A percentile compares a stretch with the other conserved stretches of the same genome.
phyloP scores from a whole-genome alignment of 1,284 basidiomycete genomes.

The Omphalotus olearius region DNA sequence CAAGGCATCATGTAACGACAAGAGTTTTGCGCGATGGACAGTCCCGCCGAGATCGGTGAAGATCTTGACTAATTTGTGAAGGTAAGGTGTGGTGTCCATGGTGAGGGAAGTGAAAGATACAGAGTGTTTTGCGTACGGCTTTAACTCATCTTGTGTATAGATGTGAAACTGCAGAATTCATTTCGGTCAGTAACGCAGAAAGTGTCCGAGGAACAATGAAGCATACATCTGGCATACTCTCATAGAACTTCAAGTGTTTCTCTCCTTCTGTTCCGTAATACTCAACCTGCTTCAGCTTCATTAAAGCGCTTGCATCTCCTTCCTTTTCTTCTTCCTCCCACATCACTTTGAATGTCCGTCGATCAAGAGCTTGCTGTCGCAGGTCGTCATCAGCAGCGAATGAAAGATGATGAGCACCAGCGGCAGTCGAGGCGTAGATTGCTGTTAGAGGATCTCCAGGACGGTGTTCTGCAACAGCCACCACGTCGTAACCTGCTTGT shows the following conservation, averaged over 20 bases:
- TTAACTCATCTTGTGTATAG: constrained; percentile 12
- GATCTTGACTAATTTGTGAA: constrained; percentile 14
- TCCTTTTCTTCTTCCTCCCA: constrained; percentile 19
- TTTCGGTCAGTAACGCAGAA: not conserved
- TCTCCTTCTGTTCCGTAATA: constrained; percentile 18
- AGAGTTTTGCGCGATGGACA: constrained; percentile 6
- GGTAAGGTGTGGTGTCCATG: constrained; percentile 19
- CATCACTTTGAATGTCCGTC: constrained; percentile 19
- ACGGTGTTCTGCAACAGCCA: constrained; percentile 17
- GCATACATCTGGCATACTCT: constrained; percentile 17
- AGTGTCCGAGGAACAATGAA: not conserved
- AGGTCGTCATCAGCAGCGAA: constrained; percentile 20
- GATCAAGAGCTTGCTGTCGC: constrained; percentile 17
- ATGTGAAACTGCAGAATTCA: constrained; percentile 14
- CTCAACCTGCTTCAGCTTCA: constrained; percentile 18
- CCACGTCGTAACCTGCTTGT: constrained; percentile 16
- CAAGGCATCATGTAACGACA: not conserved
- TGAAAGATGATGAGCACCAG: constrained; percentile 21
- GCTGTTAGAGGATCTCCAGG: constrained; percentile 18
- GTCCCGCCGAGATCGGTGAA: constrained; percentile 16
- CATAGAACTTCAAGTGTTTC: constrained; percentile 19
- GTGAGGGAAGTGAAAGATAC: constrained; percentile 21
- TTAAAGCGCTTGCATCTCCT: constrained; percentile 15
- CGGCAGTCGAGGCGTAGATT: constrained; percentile 19
- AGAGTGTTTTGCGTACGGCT: constrained; percentile 14